These are phyloP conservation scores for Claviceps citrina DNA, from an alignment of 2,329 filamentous ascomycete genomes.

Conservation along the genomic window DNA sequence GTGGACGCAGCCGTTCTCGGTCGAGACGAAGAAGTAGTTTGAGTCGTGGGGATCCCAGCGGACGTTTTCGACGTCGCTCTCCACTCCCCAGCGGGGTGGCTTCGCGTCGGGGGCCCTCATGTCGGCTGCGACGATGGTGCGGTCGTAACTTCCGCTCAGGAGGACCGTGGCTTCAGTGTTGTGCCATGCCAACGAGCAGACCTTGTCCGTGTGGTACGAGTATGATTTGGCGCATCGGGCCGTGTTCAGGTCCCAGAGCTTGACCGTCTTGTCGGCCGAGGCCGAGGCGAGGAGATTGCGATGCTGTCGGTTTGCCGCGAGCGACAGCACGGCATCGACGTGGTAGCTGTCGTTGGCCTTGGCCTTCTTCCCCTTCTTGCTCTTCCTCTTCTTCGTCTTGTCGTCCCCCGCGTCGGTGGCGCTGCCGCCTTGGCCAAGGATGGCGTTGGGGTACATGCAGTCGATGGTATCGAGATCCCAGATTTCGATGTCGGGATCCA, in stretches of 20 bases:
- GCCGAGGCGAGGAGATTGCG: conserved; percentile 87
- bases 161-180: conserved; percentile 72
- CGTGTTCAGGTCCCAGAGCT: conserved; percentile 93
- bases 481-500: conserved; percentile 96
- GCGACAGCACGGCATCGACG: conserved; percentile 80
- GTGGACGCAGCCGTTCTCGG: conserved; percentile 81
- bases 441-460: conserved; percentile 95
- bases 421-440: conserved; percentile 61
- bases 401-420: conserved; percentile 37
- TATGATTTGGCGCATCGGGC: conserved; percentile 91
- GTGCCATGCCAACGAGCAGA: conserved; percentile 93
- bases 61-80: conserved; percentile 86
- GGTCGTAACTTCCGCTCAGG: conserved; percentile 86
- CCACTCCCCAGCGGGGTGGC: conserved; percentile 76
- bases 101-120: conserved; percentile 84
- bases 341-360: conserved; percentile 84
- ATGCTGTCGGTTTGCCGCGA: conserved; percentile 85
- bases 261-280: conserved; percentile 92
- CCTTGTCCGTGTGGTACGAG: conserved; percentile 90
- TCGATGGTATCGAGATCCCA: conserved; percentile 96
- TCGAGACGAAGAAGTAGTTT: conserved; percentile 91
- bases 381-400: conserved; percentile 71
- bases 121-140: conserved; percentile 84
- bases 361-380: conserved; percentile 59
- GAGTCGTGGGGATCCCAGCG: conserved; percentile 85